Evolutionary conservation across 148 eudicot genomes (phyloP).

Genomic region (Nepenthes gracilis): DNA sequence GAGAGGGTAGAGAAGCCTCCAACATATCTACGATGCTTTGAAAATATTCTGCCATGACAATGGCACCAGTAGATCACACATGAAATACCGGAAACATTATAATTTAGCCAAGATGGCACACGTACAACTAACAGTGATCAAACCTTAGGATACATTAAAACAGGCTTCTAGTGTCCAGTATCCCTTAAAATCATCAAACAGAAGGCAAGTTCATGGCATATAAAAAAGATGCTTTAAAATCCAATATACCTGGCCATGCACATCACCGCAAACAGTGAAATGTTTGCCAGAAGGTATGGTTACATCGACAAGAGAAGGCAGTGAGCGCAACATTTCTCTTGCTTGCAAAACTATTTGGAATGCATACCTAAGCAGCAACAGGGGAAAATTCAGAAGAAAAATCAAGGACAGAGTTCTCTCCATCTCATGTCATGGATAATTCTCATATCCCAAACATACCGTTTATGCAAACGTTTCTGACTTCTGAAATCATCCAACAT

Average conservation of each 20-base stretch:
- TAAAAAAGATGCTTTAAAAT: neutral
- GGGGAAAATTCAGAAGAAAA: constrained; percentile 1
- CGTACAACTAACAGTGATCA: too few species aligned
- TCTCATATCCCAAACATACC: constrained; percentile 29
- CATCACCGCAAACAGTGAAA: constrained; percentile 97
- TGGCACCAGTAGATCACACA: neutral
- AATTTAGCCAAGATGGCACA: neutral
- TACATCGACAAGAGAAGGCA: constrained; percentile 94
- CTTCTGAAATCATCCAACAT: constrained; percentile 95
- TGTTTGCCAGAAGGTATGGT: constrained; percentile 75
- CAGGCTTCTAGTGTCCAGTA: too few species aligned
- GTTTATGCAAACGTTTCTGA: constrained; percentile 70
- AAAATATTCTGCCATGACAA: too few species aligned
- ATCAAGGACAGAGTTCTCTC: too few species aligned
- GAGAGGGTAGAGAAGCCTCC: too few species aligned
- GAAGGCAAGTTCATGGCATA: neutral
- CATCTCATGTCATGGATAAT: neutral
- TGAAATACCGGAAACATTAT: neutral
- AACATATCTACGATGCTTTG: too few species aligned
- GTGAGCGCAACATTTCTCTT: constrained; percentile 71
- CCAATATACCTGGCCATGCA: constrained; percentile 91
- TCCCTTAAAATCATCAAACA: too few species aligned
- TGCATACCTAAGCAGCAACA: constrained; percentile 56
- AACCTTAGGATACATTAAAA: neutral
- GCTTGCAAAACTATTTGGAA: constrained; percentile 85